phyloP scores from a whole-genome alignment of 1,284 basidiomycete species.

The Schizophyllum amplum region DNA sequence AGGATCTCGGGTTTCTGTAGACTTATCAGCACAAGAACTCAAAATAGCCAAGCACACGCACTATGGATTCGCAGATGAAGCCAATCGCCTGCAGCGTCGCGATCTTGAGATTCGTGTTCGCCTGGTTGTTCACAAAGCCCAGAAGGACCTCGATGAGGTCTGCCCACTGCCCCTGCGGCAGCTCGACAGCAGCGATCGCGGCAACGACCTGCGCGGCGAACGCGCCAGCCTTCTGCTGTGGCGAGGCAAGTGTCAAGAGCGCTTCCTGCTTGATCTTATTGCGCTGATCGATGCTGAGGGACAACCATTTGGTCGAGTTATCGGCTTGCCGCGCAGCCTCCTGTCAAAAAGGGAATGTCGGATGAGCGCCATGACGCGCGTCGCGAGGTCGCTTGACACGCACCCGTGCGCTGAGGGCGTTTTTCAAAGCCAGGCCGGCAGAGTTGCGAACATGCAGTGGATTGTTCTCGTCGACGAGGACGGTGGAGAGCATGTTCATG shows the following conservation, averaged over 20 bases:
- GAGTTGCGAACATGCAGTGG: constrained; percentile 84
- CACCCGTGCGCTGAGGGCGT: constrained; percentile 86
- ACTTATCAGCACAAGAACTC: constrained; percentile 11
- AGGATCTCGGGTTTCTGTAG: constrained; percentile 85
- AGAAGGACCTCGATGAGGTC: constrained; percentile 87
- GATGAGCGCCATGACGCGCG: constrained; percentile 12
- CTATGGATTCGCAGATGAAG: constrained; percentile 94
- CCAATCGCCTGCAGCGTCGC: constrained; percentile 93
- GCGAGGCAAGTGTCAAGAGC: constrained; percentile 76
- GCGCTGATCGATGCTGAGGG: constrained; percentile 61
- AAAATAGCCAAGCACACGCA: constrained; percentile 35
- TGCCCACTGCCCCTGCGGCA: constrained; percentile 83
- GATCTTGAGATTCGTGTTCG: constrained; percentile 75
- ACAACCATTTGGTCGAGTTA: constrained; percentile 76
- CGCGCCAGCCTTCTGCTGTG: constrained; percentile 67
- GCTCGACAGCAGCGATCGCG: constrained; percentile 89
- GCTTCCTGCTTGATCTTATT: constrained; percentile 85
- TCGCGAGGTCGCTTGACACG: constrained; percentile 27
- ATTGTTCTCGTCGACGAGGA: constrained; percentile 70
- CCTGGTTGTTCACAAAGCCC: constrained; percentile 76
- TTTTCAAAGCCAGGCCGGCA: constrained; percentile 95
- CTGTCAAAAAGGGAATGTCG: constrained; percentile 31
- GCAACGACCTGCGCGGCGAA: constrained; percentile 92
- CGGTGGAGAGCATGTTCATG: constrained; percentile 78
- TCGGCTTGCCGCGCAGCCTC: constrained; percentile 74